Percentiles rank a stretch among this genome's conserved stretches.
These are phyloP conservation scores for Phytophthora nicotianae DNA, from an alignment of 352 stramenopile genomes.

Conservation along the genomic window DNA sequence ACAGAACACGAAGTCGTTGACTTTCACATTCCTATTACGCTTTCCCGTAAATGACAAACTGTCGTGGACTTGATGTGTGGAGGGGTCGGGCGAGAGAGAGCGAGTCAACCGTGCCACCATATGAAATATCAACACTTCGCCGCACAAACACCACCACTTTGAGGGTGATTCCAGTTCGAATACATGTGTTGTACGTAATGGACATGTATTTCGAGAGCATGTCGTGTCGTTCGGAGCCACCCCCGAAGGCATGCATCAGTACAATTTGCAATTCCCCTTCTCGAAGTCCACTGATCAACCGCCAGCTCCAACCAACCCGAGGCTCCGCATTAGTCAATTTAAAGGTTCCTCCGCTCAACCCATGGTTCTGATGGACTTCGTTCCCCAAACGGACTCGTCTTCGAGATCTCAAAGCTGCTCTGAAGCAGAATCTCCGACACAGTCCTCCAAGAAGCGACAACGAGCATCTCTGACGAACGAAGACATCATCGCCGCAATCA, in stretches of 20 bases:
- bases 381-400: background rate
- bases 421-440: background rate
- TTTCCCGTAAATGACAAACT: constrained; percentile 9
- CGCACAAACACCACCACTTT: background rate
- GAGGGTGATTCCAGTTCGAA: no score
- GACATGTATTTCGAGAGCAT: constrained; percentile 8
- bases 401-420: constrained; percentile 4
- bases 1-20: background rate
- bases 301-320: background rate
- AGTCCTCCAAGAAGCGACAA: constrained; percentile 19
- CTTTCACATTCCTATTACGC: constrained; percentile 21
- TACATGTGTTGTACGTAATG: background rate
- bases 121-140: background rate
- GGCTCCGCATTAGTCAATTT: background rate
- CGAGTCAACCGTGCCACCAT: constrained; percentile 1
- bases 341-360: background rate
- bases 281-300: background rate
- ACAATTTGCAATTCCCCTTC: constrained; percentile 20
- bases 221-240: background rate
- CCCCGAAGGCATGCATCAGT: background rate
- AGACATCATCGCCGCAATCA: constrained; percentile 13
- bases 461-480: constrained; percentile 10
- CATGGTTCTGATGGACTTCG: background rate
- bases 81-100: constrained; percentile 9
- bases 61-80: constrained; percentile 15